A percentile compares a stretch with the other conserved stretches of the same genome.
These are phyloP conservation scores for Nakazawaea ishiwadae DNA, from an alignment of 805 yeast genomes.

Conservation along the genomic window DNA sequence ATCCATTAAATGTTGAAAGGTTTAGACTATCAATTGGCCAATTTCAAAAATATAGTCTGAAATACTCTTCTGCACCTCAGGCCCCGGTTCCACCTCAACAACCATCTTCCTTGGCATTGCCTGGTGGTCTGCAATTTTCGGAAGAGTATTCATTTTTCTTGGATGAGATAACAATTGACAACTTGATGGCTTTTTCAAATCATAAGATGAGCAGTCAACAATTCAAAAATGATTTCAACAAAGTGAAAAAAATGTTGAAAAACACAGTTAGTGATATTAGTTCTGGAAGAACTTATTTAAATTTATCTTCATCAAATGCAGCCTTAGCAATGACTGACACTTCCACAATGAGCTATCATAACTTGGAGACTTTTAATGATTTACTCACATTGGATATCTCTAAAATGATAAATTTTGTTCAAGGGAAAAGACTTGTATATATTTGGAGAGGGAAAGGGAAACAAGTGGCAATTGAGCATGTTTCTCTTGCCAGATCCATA, in stretches of 20 bases:
- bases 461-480: constrained; percentile 25
- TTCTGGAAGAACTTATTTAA: constrained; percentile 27
- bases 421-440: constrained; percentile 29
- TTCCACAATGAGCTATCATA: constrained; percentile 20
- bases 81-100: constrained; percentile 39
- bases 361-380: constrained; percentile 10
- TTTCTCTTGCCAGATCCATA: constrained; percentile 18
- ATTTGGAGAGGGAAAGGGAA: constrained; percentile 51
- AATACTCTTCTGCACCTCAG: constrained; percentile 17
- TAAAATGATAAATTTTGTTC: constrained; percentile 18
- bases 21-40: constrained; percentile 65
- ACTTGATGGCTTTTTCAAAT: constrained; percentile 11
- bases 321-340: constrained; percentile 15
- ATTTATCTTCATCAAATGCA: constrained; percentile 16
- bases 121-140: constrained; percentile 56
- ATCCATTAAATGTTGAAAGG: constrained; percentile 72
- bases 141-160: constrained; percentile 23
- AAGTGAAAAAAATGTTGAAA: constrained; percentile 29
- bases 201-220: constrained; percentile 26
- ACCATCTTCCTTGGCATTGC: constrained; percentile 55
- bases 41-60: constrained; percentile 54
- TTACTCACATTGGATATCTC: constrained; percentile 17
- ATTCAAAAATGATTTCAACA: constrained; percentile 29
- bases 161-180: constrained; percentile 10
- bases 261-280: constrained; percentile 31